Base-by-base conservation (phyloP, 2,329 filamentous ascomycete genomes). In the Aaosphaeria arxii region DNA sequence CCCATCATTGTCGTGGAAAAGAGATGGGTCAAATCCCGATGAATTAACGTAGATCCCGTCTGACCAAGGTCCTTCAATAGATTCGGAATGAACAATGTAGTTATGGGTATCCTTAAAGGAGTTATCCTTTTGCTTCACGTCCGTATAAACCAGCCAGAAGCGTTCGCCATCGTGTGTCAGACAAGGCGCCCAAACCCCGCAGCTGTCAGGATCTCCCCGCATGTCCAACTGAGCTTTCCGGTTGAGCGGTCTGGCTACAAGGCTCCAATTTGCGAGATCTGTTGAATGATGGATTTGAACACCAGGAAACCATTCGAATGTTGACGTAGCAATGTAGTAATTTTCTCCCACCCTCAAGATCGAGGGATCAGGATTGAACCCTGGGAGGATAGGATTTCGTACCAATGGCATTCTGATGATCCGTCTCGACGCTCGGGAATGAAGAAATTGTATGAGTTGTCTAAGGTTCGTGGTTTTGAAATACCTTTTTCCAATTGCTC, bases 61-160 rank as follows among this genome's bases (percentile, higher is more conserved):
- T 0, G 80, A 82, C 83, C 83, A 85, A 0, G 82, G 81, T 0
- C 82, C 83, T 35, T 79, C 74, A 45, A 85, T 80, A 5, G 69
- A 55, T 0, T 62, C 56, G 7, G 65, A 58, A 9, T 74, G 78
- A 45, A 86, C 77, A 49, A 86, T 84, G 59, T 85, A 86, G 43
- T 85, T 86, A 54, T 79, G 82, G 1, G 80, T 76, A 56, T 85
- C 82, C 62, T 83, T 84, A 74, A 84, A 85, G 2, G 77, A 80
- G 9, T 83, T 83, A 55, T 86, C 83, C 61, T 85, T 85, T 53
- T 83, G 80, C 69, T 85, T 86, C 11, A 86, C 82, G 56, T 85
- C 81, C 1, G 82, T 84, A 62, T 83, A 86, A 2, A 85, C 82
- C 5, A 86, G 76, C 75, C 78, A 85, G 66, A 84, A 86, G 46